Evolutionary conservation across 345 rosid species (phyloP).

Genomic region (Syzygium grande): DNA sequence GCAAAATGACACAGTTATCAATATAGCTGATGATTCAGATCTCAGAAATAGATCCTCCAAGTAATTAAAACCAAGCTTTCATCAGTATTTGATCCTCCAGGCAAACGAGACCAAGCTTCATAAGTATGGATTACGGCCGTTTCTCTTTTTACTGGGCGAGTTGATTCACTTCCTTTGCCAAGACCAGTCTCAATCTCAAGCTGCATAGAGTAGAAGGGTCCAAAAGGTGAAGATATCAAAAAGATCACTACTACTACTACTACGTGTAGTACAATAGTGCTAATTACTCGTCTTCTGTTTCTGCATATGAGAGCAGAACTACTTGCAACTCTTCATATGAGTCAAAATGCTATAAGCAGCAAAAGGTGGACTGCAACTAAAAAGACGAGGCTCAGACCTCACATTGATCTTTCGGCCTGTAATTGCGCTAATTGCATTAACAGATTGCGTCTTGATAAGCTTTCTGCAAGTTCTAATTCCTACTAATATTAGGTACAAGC

Average conservation of each 20-base stretch:
- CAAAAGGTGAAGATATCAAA: neutral
- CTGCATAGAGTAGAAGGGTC: neutral
- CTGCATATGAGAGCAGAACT: neutral
- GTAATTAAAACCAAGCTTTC: neutral
- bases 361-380: neutral
- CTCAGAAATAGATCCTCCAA: neutral
- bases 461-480: neutral
- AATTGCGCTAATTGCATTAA: neutral
- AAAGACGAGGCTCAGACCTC: neutral
- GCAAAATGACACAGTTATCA: neutral
- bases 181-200: neutral
- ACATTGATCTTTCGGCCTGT: neutral
- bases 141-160: neutral
- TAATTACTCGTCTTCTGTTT: neutral
- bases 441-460: neutral
- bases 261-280: neutral
- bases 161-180: neutral
- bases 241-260: neutral
- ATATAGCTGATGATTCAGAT: neutral
- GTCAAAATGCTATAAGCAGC: neutral
- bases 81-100: neutral
- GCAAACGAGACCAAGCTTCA: neutral
- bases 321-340: neutral
- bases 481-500: neutral
- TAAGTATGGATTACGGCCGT: neutral